These are phyloP conservation scores for Cylindrotheca fusiformis DNA, from an alignment of 108 stramenopile genomes.

Conservation along the genomic window DNA sequence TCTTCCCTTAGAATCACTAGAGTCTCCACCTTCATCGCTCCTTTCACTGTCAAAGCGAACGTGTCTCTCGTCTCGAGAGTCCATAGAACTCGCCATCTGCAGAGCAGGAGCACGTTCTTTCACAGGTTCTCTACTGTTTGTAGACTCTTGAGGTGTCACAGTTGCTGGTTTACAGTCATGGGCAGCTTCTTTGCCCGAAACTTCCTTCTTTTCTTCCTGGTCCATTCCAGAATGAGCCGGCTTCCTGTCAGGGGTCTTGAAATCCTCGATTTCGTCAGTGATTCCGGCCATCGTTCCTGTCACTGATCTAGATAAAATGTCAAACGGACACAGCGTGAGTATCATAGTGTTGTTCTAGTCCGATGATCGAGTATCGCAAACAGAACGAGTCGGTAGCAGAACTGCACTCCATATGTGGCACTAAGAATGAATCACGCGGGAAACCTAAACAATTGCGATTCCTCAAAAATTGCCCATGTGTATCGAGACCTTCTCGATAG, in stretches of 20 bases:
- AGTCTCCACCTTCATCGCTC: constrained; percentile 7
- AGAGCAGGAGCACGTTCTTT: not conserved
- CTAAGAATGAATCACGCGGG: too few relatives aligned
- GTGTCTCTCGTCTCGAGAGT: constrained; percentile 22
- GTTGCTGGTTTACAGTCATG: not conserved
- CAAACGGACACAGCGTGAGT: too few relatives aligned
- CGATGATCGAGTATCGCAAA: too few relatives aligned
- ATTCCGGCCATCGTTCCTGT: not conserved
- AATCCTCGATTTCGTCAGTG: constrained; percentile 18
- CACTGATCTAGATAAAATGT: too few relatives aligned
- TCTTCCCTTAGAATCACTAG: constrained; percentile 12
- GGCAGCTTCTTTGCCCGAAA: not conserved
- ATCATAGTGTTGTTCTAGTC: too few relatives aligned
- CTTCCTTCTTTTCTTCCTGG: constrained; percentile 26
- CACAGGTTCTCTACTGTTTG: not conserved
- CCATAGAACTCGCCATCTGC: not conserved
- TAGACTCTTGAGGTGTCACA: constrained; percentile 16
- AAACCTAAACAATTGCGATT: too few relatives aligned
- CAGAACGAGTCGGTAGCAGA: too few relatives aligned
- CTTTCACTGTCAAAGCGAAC: constrained; percentile 22
- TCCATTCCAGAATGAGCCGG: constrained; percentile 6
- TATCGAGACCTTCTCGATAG: too few relatives aligned
- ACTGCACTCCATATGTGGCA: too few relatives aligned
- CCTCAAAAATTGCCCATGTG: too few relatives aligned
- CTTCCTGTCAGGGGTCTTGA: constrained; percentile 29